Percentiles rank a stretch among this genome's conserved stretches.
Evolutionary conservation across 2,329 filamentous ascomycete species (phyloP).

Genomic region (Metarhizium anisopliae): DNA sequence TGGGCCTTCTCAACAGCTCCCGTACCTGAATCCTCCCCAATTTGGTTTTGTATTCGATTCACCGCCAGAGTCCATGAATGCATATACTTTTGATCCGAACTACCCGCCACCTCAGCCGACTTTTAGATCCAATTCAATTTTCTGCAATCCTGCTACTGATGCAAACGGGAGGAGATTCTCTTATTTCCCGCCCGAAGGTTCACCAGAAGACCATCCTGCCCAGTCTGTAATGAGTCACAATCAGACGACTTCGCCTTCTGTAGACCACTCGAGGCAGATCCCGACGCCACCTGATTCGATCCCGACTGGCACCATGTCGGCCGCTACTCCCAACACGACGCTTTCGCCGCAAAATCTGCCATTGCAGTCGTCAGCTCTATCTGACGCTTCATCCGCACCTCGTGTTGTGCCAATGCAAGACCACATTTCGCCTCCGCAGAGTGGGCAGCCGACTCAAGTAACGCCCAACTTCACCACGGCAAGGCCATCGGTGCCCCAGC

Average conservation of each 20-base stretch:
- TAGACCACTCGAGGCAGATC: constrained; percentile 24
- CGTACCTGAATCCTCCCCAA: constrained; percentile 40
- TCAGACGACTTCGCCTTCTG: constrained; percentile 18
- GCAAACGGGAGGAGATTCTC: constrained; percentile 49
- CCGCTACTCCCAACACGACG: constrained; percentile 20
- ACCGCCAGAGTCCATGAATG: constrained; percentile 43
- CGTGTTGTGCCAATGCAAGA: constrained; percentile 15
- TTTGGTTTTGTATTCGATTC: constrained; percentile 52
- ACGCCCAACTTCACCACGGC: constrained; percentile 15
- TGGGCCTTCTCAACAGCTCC: constrained; percentile 21
- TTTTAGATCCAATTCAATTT: constrained; percentile 60
- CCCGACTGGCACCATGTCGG: constrained; percentile 18
- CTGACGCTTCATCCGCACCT: constrained; percentile 18
- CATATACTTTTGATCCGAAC: constrained; percentile 33
- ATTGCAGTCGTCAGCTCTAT: constrained; percentile 19
- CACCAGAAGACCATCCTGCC: constrained; percentile 26
- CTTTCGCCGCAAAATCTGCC: constrained; percentile 30
- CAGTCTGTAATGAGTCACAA: constrained; percentile 19
- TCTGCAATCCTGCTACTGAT: constrained; percentile 48
- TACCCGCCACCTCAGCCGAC: constrained; percentile 38
- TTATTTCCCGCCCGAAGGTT: constrained; percentile 51
- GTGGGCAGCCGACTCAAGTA: constrained; percentile 6
- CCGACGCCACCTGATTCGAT: constrained; percentile 38
- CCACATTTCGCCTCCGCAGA: constrained; percentile 23
- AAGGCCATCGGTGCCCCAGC: constrained; percentile 31